Evolutionary conservation across 2,329 filamentous ascomycete species (phyloP).

Genomic region (Fusarium tjaetaba): DNA sequence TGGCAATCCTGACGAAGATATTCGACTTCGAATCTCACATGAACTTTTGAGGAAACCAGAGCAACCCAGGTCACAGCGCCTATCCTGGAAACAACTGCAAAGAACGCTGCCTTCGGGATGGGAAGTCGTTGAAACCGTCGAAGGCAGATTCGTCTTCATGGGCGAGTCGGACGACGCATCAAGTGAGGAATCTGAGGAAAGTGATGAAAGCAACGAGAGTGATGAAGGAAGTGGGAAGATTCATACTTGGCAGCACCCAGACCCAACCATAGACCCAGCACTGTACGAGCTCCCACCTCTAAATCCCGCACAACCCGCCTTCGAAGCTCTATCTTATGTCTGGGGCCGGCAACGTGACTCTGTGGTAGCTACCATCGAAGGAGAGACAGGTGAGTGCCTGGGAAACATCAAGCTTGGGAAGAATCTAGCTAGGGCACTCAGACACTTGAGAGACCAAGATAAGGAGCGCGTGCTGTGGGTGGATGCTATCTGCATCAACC

Average conservation of each 20-base stretch:
- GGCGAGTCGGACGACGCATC: neutral
- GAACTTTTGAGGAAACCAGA: neutral
- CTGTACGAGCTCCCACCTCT: neutral
- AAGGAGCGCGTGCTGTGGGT: neutral
- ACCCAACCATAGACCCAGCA: neutral
- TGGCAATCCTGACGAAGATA: rapidly evolving
- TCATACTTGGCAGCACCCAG: neutral
- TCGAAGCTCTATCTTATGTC: neutral
- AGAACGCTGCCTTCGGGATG: neutral
- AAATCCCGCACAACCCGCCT: neutral
- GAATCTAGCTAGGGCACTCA: neutral
- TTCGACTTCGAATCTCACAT: neutral
- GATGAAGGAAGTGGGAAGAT: rapidly evolving
- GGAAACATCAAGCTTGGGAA: neutral
- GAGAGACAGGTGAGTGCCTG: rapidly evolving
- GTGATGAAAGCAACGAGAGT: neutral
- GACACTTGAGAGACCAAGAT: neutral
- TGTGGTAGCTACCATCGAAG: neutral
- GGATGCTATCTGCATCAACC: neutral
- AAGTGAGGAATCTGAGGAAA: neutral
- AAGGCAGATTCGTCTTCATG: neutral
- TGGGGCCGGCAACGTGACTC: neutral
- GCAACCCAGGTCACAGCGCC: rapidly evolving
- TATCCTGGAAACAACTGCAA: neutral
- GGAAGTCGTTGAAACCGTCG: rapidly evolving